These are phyloP conservation scores for Fusarium euwallaceae DNA, from an alignment of 2,329 filamentous ascomycete species.

Conservation along the genomic window DNA sequence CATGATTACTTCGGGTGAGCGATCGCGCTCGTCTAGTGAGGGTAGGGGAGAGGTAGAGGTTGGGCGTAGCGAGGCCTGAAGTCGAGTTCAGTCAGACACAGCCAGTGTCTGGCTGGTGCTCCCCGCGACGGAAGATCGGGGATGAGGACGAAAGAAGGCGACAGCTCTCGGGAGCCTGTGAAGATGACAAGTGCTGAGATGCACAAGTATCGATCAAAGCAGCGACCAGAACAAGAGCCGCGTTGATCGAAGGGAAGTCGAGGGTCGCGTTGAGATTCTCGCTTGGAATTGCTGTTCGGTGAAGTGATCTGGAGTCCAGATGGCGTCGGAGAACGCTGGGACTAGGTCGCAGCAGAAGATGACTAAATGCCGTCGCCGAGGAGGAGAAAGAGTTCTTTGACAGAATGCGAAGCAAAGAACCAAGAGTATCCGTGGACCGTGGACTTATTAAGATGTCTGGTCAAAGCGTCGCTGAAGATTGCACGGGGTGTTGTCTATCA, in stretches of 20 bases:
- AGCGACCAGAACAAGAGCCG: conserved; percentile 6
- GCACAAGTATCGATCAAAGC: conserved; percentile 13
- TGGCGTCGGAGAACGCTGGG: conserved; percentile 14
- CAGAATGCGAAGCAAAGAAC: conserved; percentile 21
- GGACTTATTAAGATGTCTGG: conserved; percentile 29
- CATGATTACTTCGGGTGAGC: conserved; percentile 59
- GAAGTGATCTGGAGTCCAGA: conserved; percentile 24
- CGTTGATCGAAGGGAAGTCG: conserved; percentile 25
- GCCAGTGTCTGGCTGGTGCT: conserved; percentile 31
- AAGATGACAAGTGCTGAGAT: conserved; percentile 10
- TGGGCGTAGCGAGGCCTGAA: conserved; percentile 22
- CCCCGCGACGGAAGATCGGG: conserved; percentile 30
- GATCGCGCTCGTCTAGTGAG: conserved; percentile 19
- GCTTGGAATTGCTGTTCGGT: conserved; percentile 8
- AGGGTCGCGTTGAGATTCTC: conserved; percentile 19
- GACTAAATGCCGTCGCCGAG: conserved; percentile 8
- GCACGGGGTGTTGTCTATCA: conserved; percentile 39
- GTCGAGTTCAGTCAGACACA: conserved; percentile 32
- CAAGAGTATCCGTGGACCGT: conserved; percentile 15
- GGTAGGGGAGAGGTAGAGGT: conserved; percentile 1
- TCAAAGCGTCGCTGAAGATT: conserved; percentile 37
- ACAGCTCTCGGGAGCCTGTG: conserved; percentile 10
- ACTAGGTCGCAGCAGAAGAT: conserved; percentile 18
- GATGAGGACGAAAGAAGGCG: conserved; percentile 12
- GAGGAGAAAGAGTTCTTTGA: conserved; percentile 6